These are phyloP conservation scores for Metarhizium brunneum DNA, from an alignment of 2,329 filamentous ascomycete species.

Conservation along the genomic window DNA sequence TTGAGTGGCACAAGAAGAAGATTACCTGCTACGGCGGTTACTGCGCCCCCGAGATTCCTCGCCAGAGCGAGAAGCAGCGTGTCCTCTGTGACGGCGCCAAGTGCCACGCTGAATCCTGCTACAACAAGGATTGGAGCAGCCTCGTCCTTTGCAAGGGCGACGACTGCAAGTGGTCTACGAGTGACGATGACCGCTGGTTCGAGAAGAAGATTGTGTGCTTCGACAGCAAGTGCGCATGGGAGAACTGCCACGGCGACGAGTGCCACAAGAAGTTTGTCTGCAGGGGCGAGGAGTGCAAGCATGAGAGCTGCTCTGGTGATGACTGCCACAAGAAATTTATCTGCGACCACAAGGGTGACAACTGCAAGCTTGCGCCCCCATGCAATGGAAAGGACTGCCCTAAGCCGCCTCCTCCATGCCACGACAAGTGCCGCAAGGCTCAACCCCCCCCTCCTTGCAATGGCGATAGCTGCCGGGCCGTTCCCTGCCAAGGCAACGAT, in stretches of 20 bases:
- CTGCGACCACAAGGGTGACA: constrained; percentile 14
- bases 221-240: constrained; percentile 19
- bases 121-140: constrained; percentile 18
- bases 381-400: neutral
- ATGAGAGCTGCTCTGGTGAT: constrained; percentile 18
- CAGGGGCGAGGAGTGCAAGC: constrained; percentile 19
- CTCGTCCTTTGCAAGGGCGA: constrained; percentile 19
- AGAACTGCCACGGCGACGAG: constrained; percentile 18
- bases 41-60: constrained; percentile 21
- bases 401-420: neutral
- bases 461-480: constrained; percentile 4
- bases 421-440: neutral
- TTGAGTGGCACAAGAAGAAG: constrained; percentile 19
- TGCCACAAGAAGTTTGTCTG: constrained; percentile 25
- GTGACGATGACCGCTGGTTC: constrained; percentile 14
- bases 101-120: constrained; percentile 17
- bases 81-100: neutral
- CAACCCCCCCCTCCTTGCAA: constrained; percentile 3
- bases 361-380: constrained; percentile 10
- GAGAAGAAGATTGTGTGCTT: constrained; percentile 25
- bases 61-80: constrained; percentile 6
- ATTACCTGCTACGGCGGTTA: constrained; percentile 25
- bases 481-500: neutral
- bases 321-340: constrained; percentile 21
- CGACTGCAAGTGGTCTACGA: constrained; percentile 17